Base-by-base conservation (phyloP, 139 green algal genomes). In the Volvox reticuliferus region DNA sequence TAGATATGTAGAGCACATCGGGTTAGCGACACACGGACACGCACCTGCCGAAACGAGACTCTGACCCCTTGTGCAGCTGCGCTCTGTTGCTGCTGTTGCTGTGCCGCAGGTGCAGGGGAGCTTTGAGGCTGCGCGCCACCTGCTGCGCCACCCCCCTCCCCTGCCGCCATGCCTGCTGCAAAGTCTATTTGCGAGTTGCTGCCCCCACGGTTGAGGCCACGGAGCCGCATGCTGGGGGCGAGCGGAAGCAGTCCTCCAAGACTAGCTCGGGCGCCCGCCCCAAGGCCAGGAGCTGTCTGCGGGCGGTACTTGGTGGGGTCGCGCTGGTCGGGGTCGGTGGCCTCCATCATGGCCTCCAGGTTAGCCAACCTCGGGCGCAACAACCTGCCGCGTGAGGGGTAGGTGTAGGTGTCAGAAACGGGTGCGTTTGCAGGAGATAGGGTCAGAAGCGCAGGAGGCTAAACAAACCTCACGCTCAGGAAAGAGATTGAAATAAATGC, bases 221-320 rank as follows among this genome's bases (percentile, higher is more conserved):
- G 77, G 9, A 28, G 68, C 22, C 30, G 75, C 13, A 81, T 61
- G 75, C 75, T 81, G 32, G 75, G 20, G 32, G 30, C 22, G 28
- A 28, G 21, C n/a, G 62, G 81, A 19, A 87, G 80, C 55, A 75
- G 61, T 18, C 81, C 61, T 30, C 55, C 12, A 2, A 28, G 55
- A 28, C 22, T 16, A 18, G 50, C 55, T 22, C 81, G 28, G 35
- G 68, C 44, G 24, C 24, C 18, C 9, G 79, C 16, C 1, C 44
- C 79, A 0, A 55, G 13, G 0, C 65, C 65, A 24, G 79, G 20
- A 16, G 79, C 79, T 5, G 50, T 44, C 32, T 33, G n/a, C 32
- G 79, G 79, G 44, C 79, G 79, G 28, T 44, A 87, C n/a, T 30
- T 76, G n/a, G 63, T 32, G 16, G 81, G 81, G 61, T 87, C 81